Base-by-base conservation (phyloP, 1,284 basidiomycete species). In the Flammula alnicola region DNA sequence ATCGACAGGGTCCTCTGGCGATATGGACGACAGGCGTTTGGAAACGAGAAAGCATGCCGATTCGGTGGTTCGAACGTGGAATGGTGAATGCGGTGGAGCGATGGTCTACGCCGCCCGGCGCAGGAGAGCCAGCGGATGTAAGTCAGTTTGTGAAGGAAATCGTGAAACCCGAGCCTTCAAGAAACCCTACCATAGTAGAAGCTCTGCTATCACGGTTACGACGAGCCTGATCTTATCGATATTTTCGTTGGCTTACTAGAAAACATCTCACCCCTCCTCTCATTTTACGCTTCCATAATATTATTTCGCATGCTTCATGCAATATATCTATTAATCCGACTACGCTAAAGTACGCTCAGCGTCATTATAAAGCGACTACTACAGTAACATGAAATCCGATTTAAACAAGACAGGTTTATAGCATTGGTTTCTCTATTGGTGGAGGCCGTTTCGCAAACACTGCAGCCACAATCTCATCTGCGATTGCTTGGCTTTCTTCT, bases 21-120 rank as follows among this genome's bases (percentile, higher is more conserved):
- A 72, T 90, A 19, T 86, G 80, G 81, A 89, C 87, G 23, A 81
- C 76, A 0, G 79, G 78, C 0, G 75, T 89, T 2, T 90, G 88
- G 87, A 57, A 83, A 57, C 72, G 71, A 47, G 88, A 90, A 63
- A 73, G 75, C 14, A 81, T 77, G 70, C 31, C 64, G 2, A 76
- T 88, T 70, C 79, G 88, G 5, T 80, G 74, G 69, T 52, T 78
- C 42, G 87, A 89, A 63, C 75, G 67, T 51, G 63, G 67, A 29
- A 55, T 86, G 31, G 72, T 87, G 22, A 61, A 69, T 14, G 58
- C 69, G 4, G 73, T 81, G 2, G 66, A 72, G 53, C 72, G 68
- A 41, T 79, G 77, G 70, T 64, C 69, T 5, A 59, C 54, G 14
- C 48, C 63, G 4, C 49, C 44, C 20, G n/a, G n/a, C n/a, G 48